Conservation (phyloP, 768 basidiomycete genomes). For the Candolleomyces eurysporus region DNA sequence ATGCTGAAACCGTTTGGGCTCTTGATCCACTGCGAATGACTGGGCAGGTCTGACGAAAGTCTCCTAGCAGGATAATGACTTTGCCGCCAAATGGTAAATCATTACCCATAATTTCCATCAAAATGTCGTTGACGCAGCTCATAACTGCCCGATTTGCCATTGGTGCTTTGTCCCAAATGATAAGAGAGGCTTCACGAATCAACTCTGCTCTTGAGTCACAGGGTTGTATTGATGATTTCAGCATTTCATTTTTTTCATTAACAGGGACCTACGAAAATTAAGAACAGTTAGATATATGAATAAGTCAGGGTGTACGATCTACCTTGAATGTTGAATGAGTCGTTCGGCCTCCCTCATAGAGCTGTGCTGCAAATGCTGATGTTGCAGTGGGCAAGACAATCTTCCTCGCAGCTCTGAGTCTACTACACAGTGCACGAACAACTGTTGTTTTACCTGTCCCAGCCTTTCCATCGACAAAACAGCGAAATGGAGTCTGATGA, state of each 20-base stretch:
- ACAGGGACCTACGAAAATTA: constrained; percentile 29
- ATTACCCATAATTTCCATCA: constrained; percentile 22
- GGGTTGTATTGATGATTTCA: constrained; percentile 28
- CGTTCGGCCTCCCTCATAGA: constrained; percentile 36
- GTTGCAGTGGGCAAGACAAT: constrained; percentile 36
- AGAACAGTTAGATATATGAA: background rate
- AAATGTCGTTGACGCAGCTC: constrained; percentile 32
- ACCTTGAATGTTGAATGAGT: constrained; percentile 39
- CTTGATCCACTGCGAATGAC: constrained; percentile 29
- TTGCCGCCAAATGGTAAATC: constrained; percentile 36
- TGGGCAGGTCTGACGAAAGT: constrained; percentile 41
- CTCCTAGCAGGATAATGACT: constrained; percentile 32
- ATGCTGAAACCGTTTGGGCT: constrained; percentile 29
- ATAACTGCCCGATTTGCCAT: constrained; percentile 36
- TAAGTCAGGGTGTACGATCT: background rate
- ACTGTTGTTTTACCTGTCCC: constrained; percentile 41
- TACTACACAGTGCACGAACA: constrained; percentile 30
- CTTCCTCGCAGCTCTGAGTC: constrained; percentile 20
- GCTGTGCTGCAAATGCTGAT: constrained; percentile 37
- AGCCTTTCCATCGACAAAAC: constrained; percentile 38
- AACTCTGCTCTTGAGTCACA: constrained; percentile 28
- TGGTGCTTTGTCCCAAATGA: constrained; percentile 44
- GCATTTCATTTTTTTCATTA: constrained; percentile 26
- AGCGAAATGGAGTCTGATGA: constrained; percentile 10
- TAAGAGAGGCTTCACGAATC: constrained; percentile 23